Evolutionary conservation across 2,329 filamentous ascomycete species (phyloP), one percentile per base, ranked within the genome.

Genomic region (Sporothrix luriei): DNA sequence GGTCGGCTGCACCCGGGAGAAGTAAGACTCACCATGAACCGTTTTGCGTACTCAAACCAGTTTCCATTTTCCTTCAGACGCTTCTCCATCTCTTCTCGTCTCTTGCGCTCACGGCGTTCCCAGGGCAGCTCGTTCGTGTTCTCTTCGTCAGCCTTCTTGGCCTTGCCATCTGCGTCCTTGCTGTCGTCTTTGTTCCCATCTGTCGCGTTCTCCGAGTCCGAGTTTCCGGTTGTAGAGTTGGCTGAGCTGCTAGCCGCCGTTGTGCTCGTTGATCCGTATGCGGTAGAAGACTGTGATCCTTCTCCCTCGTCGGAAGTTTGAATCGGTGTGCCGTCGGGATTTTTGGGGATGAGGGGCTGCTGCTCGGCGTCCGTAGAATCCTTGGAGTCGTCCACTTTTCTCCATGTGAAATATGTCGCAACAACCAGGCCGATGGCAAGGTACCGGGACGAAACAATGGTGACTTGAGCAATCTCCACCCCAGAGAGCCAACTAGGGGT

Each of bases 1-100:
- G 9, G 40, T 14, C 40, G 40, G 40, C 11, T 43, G 11, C 11
- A 16, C 11, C 11, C 13, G 0, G 40, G 14, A 16, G 40, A 16
- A 33, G 33, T 7, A 16, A 9, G n/a, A 72, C 79, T 70, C 78
- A 84, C 87, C 75, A 83, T 82, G 79, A 93, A 96, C 6, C 89
- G 87, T 76, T 90, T 92, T 38, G 89, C 82, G 75, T 95, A 95
- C 55, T 87, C 86, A 73, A 91, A 84, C 91, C 91, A 94, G 73
- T 88, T 92, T 1, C 91, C 91, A 70, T 90, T 87, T 73, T 90
- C 87, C 76, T 90, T 84, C n/a, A 93, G 83, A 2, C 89, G 86
- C 78, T 92, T 90, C 72, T 88, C 82, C 81, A 87, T 89, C 72
- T 79, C 85, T 78, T 84, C 88, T 76, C 81, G 85, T 64, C 79